Evolutionary conservation across 2,329 filamentous ascomycete genomes (phyloP).

Genomic region (Pestalotiopsis sp.): DNA sequence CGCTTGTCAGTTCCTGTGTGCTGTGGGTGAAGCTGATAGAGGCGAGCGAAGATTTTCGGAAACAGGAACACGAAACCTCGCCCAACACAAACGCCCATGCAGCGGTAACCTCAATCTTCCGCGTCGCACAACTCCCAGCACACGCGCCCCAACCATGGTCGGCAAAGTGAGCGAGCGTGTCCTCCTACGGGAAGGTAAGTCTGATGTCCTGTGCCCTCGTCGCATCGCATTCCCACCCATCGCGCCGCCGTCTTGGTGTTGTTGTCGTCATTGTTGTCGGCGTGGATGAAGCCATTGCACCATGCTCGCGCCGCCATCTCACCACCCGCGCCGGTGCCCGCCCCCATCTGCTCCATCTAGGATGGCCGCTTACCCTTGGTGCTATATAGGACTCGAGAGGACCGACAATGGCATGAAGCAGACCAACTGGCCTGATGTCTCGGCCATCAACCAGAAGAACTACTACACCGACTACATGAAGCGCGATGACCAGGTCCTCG

Average conservation of each 20-base stretch:
- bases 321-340: neutral
- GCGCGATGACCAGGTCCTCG: constrained; percentile 93
- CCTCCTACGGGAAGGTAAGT: constrained; percentile 63
- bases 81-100: constrained; percentile 13
- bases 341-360: neutral
- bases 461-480: constrained; percentile 99
- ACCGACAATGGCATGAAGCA: constrained; percentile 99
- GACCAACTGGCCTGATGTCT: constrained; percentile 89
- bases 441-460: constrained; percentile 98
- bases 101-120: constrained; percentile 7
- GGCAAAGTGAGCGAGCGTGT: constrained; percentile 69
- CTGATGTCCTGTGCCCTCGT: constrained; percentile 7
- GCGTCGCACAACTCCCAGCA: constrained; percentile 9
- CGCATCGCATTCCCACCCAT: constrained; percentile 1
- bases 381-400: constrained; percentile 76
- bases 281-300: neutral
- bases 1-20: neutral
- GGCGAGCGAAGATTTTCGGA: neutral
- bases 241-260: neutral
- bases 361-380: constrained; percentile 17
- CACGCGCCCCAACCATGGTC: constrained; percentile 49
- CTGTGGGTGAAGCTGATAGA: neutral
- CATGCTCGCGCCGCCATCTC: neutral
- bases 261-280: neutral
- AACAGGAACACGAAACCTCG: neutral